Evolutionary conservation across 2,329 filamentous ascomycete species (phyloP), one percentile per base, ranked within the genome.

Genomic region (Helotiales sp.): DNA sequence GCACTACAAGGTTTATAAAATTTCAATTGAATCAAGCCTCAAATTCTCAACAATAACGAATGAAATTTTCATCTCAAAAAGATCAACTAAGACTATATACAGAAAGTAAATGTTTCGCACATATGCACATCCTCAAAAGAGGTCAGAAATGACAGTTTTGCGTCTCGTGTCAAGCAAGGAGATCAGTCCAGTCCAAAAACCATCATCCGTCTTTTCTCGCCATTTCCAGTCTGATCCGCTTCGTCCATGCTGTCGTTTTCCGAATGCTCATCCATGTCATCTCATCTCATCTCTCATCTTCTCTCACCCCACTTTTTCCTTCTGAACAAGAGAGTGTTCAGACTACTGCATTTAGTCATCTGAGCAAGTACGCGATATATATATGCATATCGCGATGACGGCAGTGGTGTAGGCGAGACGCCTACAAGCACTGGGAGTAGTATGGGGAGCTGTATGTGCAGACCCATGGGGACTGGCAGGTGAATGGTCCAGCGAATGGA

Each of bases 371-470:
- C 26, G 13, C 32, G 24, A n/a, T n/a, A n/a, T n/a, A n/a, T n/a
- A n/a, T n/a, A n/a, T n/a, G n/a, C n/a, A n/a, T n/a, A n/a, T n/a
- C 2, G 30, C 52, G 24, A 62, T 22, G 22, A 20, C 32, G 15
- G 37, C 55, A 40, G 55, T n/a, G 24, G 26, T 43, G 22, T 37
- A 47, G 43, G 26, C 34, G 28, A 32, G 17, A 32, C 1, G 40
- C 47, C 75, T 75, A 79, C 71, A 77, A 71, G 72, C 78, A 79
- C 73, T 80, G 78, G 32, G 70, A 77, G 68, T 80, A 80, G 67
- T 76, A 80, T n/a, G 69, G 66, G 72, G 78, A 80, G 67, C 69
- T 63, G 52, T 70, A 69, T 30, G 74, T 76, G 63, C 63, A 65
- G 28, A 54, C 45, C 28, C 34, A 65, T 60, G 63, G 63, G 30